Base-by-base conservation (phyloP, 108 stramenopile species). In the Cyclotella atomus region DNA sequence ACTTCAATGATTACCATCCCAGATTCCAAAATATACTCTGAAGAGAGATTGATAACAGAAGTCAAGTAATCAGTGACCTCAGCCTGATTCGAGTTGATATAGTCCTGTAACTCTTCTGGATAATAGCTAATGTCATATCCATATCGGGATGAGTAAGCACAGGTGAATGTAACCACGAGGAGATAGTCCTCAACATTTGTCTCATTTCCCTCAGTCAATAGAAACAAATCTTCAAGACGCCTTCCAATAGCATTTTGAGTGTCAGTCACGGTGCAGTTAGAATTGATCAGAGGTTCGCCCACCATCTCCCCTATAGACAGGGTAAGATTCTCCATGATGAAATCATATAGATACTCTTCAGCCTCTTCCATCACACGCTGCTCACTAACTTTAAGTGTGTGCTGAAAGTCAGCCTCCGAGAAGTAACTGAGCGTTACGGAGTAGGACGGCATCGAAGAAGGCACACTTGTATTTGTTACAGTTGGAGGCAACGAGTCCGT, bases 81-180 rank as follows among this genome's bases (percentile, higher is more conserved):
- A 4, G 14, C 52, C 29, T 43, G 55, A 20, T 57, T 30, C 1
- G 27, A 23, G 21, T 71, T 63, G 25, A 76, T 56, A 25, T 44
- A 67, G 2, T 33, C 27, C 15, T 34, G 33, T n/a, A 76, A 52
- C 12, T 49, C 45, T 25, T 68, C 52, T 6, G 75, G 67, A 33
- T 76, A 76, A n/a, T 53, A 36, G 23, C 17, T 12, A 1, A 35
- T 59, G 0, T 50, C 59, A 34, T 68, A 32, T 44, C 75, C 75
- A 55, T 68, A 69, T 15, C 59, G 27, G 15, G 65, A 60, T 6
- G 35, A 49, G 52, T 76, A 76, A 43, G 62, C 55, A 60, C 62
- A 63, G 2, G 8, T 28, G 60, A 68, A 76, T 14, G 24, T 12
- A 0, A 76, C 68, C 2, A 54, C 25, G 3, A 75, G 65, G 32